Evolutionary conservation across 1,284 basidiomycete species (phyloP), one percentile per base, ranked within the genome.

Genomic region (Waitea zeae): DNA sequence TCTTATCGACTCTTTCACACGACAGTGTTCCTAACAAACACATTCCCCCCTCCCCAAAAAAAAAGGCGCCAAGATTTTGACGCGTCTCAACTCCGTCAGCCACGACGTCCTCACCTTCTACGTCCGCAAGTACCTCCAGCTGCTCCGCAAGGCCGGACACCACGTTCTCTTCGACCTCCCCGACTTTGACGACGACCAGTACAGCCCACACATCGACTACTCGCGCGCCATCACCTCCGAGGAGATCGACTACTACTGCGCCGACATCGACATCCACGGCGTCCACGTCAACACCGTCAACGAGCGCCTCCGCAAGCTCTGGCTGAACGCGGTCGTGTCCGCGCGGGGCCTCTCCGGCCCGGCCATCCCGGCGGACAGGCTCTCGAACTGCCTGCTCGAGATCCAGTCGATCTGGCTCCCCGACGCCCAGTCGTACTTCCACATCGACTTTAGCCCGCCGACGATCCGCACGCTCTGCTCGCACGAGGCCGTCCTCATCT

Each of bases 241-340:
- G 19, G 38, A 46, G 11, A 14, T 11, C 9, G 22, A 26, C 30
- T 42, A 38, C 35, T 34, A 39, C 27, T n/a, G n/a, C n/a, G n/a
- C n/a, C n/a, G 38, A 45, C 15, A 33, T 46, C 22, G 44, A 44
- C 9, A 39, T 56, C 22, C 41, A 44, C 37, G 49, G 48, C 33
- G 37, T 53, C 26, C 30, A 42, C 26, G 40, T 51, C 20, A 40
- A 49, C 19, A 44, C 52, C 34, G 47, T 56, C 44, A 54, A 56
- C 42, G 39, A 37, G 9, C 49, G 47, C 42, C 45, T 56, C 30
- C 44, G 45, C 6, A 44, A 46, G 2, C 30, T 47, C 15, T 56
- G 53, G 53, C 46, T 50, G 32, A 49, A 53, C 33, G n/a, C n/a
- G n/a, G 48, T 50, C 9, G 46, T 48, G 4, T 45, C 50, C 39